A percentile compares a stretch with the other conserved stretches of the same genome.
These are phyloP conservation scores for Leccinum fibrillosum DNA, from an alignment of 768 basidiomycete species.

Conservation along the genomic window DNA sequence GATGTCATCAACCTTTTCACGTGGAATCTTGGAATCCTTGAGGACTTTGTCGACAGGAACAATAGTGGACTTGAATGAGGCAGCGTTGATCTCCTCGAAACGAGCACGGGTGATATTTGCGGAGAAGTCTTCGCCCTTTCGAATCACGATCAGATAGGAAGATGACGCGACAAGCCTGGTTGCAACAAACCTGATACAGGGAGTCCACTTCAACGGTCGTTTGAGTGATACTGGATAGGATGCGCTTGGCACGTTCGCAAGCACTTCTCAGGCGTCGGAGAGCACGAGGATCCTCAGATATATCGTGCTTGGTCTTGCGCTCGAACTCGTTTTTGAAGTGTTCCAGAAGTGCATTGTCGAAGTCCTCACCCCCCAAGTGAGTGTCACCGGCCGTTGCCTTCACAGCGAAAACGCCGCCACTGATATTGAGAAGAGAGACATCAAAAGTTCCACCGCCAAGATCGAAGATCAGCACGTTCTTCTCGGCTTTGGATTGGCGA, in stretches of 20 bases:
- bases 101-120: slow-evolving; percentile 99
- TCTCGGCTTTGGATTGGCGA: slow-evolving; percentile 90
- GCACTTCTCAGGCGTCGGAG: slow-evolving; percentile 93
- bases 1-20: slow-evolving; percentile 97
- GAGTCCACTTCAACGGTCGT: slow-evolving; percentile 99
- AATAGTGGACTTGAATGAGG: slow-evolving; percentile 92
- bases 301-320: slow-evolving; percentile 94
- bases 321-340: slow-evolving; percentile 99
- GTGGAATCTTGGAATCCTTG: slow-evolving; percentile 97
- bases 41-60: slow-evolving; percentile 99
- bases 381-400: slow-evolving; percentile 99
- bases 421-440: slow-evolving; percentile 98
- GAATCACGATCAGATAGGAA: slow-evolving; percentile 8
- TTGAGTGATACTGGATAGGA: slow-evolving; percentile 96
- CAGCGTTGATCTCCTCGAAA: slow-evolving; percentile 99
- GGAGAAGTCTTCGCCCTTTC: slow-evolving; percentile 93
- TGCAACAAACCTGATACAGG: slow-evolving; percentile 72
- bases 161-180: neutral
- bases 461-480: slow-evolving; percentile 99
- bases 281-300: slow-evolving; percentile 95
- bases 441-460: slow-evolving; percentile 99
- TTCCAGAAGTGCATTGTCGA: slow-evolving; percentile 96
- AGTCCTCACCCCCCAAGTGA: slow-evolving; percentile 99
- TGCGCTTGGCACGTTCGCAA: slow-evolving; percentile 99
- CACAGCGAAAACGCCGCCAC: slow-evolving; percentile 97